Conservation (phyloP, 371 early-diverging fungal genomes). For the Smittium mucronatum region DNA sequence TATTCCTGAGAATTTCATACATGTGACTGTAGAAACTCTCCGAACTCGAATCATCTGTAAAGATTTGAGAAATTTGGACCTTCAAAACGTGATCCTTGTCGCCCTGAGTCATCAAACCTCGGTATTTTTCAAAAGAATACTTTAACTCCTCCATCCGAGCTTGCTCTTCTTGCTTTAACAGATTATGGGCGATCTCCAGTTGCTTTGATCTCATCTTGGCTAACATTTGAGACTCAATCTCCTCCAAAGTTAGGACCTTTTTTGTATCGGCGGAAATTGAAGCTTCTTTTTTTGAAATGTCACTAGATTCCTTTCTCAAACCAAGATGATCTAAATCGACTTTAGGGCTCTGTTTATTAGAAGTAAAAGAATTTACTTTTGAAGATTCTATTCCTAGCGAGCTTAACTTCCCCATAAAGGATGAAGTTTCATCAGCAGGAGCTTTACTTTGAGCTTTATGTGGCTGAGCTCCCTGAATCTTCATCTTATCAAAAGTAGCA, state of each 20-base stretch:
- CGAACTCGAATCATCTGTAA: conserved; percentile 73
- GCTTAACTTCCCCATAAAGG: no score
- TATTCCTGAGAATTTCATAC: conserved; percentile 60
- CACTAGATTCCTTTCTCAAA: no score
- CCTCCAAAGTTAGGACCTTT: conserved; percentile 30
- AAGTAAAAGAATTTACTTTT: no score
- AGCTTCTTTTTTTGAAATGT: no score
- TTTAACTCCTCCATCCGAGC: conserved; percentile 18
- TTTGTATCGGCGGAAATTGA: no score
- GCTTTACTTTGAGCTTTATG: no score
- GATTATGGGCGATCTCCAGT: conserved; percentile 12
- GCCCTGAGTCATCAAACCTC: conserved; percentile 67
- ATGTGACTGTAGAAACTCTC: conserved; percentile 93
- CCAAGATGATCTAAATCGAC: no score
- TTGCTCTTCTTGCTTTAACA: conserved; percentile 9
- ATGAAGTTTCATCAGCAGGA: no score
- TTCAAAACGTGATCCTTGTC: conserved; percentile 85
- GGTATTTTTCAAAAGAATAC: conserved; percentile 16
- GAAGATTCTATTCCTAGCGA: no score
- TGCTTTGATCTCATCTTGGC: conserved; percentile 8
- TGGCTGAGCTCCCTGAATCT: no score
- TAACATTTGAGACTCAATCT: conserved; percentile 36
- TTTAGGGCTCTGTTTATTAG: no score
- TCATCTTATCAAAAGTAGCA: no score
- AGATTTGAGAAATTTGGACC: conserved; percentile 84